A percentile compares a stretch with the other conserved stretches of the same genome.
Evolutionary conservation across 148 eudicot genomes (phyloP).

Genomic region (Limonium bicolor): DNA sequence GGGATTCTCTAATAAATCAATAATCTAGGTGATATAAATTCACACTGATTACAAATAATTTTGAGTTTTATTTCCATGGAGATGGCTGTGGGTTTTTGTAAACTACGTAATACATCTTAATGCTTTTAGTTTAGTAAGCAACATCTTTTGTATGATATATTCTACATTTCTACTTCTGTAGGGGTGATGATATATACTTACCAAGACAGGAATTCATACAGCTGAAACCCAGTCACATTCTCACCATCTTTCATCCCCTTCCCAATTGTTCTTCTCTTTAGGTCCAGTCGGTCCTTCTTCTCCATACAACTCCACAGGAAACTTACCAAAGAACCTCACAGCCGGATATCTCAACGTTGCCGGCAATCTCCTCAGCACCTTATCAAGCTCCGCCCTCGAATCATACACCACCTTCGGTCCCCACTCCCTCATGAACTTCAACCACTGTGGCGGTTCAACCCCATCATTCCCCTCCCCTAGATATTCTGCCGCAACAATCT

Average conservation of each 20-base stretch:
- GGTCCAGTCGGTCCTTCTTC: constrained; percentile 29
- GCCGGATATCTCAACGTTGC: constrained; percentile 8
- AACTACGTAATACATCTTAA: too few species aligned
- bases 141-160: too few species aligned
- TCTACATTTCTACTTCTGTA: too few species aligned
- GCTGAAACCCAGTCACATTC: not conserved
- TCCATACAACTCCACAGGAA: constrained; percentile 13
- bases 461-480: not conserved
- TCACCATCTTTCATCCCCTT: constrained; percentile 14
- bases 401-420: constrained; percentile 19
- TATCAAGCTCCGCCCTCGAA: constrained; percentile 9
- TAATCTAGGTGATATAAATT: too few species aligned
- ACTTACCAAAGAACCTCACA: constrained; percentile 2
- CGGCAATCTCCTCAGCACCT: constrained; percentile 3
- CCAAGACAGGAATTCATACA: too few species aligned
- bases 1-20: too few species aligned
- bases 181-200: too few species aligned
- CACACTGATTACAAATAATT: too few species aligned
- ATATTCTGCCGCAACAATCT: constrained; percentile 15
- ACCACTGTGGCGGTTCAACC: constrained; percentile 18
- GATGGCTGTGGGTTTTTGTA: too few species aligned
- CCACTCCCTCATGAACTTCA: constrained; percentile 21
- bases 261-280: constrained; percentile 20
- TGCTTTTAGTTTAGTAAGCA: too few species aligned
- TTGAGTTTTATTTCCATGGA: too few species aligned